Base-by-base conservation (phyloP, 1,284 basidiomycete genomes). In the Cryptococcus amylolentus region DNA sequence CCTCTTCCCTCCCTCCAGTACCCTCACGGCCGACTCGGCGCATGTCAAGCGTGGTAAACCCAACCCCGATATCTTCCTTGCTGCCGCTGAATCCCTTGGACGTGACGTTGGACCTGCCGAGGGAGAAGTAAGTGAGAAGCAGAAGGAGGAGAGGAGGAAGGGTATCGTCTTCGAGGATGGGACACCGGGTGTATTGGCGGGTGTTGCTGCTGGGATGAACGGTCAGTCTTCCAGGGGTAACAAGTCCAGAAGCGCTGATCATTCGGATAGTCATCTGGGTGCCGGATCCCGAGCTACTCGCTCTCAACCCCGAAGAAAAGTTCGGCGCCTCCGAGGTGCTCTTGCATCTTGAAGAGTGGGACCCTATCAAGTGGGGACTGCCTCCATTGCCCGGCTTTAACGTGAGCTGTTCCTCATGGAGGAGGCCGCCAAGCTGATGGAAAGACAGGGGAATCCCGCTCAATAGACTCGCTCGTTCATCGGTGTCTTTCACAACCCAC, bases 151-250 rank as follows among this genome's bases (percentile, higher is more conserved):
- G 54, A 58, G 77, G 27, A 58, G 58, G 12, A 67, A 58, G 51
- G 77, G 73, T 2, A 52, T 79, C 14, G 76, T 79, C 8, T 78
- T 78, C 52, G 77, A 79, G 60, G 77, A 79, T 60, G 77, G 76
- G 43, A 50, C 65, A 7, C 69, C 66, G 18, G 77, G 77, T 0
- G 70, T 74, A 9, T 60, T 65, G 43, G 75, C 77, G 2, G 77
- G 75, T 28, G 71, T 78, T 9, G 63, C 70, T 23, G 76, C 77
- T 9, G 76, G 75, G 4, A 78, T 78, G 77, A 74, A 76, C 55
- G 75, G 75, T 74, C 44, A 55, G 70, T 67, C 1, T 46, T 7
- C 5, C 40, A 42, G 5, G 1, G 40, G 16, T 7, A 10, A 42
- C 7, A 42, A 42, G 16, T 9, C 26, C 10, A 23, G 14, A 9